phyloP scores from a whole-genome alignment of 2,329 filamentous ascomycete genomes.

The Verticillium zaregamsianum region DNA sequence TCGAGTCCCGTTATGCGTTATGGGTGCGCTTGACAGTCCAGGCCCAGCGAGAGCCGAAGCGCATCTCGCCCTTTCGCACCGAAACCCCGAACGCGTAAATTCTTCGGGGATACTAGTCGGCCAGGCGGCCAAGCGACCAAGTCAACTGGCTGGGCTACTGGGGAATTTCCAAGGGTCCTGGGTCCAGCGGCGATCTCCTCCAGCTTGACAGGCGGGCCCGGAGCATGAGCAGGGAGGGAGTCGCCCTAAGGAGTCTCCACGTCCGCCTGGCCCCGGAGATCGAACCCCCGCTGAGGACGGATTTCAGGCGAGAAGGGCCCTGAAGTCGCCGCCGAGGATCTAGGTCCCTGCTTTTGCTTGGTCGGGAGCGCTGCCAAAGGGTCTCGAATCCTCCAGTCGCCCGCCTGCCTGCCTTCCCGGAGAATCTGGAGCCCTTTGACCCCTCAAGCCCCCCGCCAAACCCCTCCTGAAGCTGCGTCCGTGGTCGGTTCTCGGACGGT shows the following conservation, averaged over 20 bases:
- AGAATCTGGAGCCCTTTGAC: not conserved
- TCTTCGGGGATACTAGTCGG: not conserved
- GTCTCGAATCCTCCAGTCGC: not conserved
- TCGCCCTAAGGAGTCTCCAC: not conserved
- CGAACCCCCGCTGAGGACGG: not conserved
- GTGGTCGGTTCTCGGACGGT: not conserved
- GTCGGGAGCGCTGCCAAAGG: not conserved
- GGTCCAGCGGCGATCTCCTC: not conserved
- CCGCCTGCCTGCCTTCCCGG: not conserved
- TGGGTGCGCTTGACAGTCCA: not conserved
- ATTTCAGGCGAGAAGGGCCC: not conserved
- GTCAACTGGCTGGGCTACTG: not conserved
- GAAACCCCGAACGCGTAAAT: not conserved
- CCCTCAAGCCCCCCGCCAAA: not conserved
- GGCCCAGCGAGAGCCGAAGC: not conserved
- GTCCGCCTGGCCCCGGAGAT: not conserved
- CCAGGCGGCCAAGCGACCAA: not conserved
- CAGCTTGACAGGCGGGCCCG: not conserved
- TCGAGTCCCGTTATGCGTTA: not conserved
- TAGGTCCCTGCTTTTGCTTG: not conserved
- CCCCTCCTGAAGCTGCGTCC: not conserved
- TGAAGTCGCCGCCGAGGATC: not conserved
- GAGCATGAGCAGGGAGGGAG: not conserved
- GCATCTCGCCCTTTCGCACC: not conserved
- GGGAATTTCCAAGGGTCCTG: conserved; percentile 1